A percentile compares a stretch with the other conserved stretches of the same genome.
phyloP scores from a whole-genome alignment of 192 early-diverging fungal genomes.

The Lobosporangium transversale region DNA sequence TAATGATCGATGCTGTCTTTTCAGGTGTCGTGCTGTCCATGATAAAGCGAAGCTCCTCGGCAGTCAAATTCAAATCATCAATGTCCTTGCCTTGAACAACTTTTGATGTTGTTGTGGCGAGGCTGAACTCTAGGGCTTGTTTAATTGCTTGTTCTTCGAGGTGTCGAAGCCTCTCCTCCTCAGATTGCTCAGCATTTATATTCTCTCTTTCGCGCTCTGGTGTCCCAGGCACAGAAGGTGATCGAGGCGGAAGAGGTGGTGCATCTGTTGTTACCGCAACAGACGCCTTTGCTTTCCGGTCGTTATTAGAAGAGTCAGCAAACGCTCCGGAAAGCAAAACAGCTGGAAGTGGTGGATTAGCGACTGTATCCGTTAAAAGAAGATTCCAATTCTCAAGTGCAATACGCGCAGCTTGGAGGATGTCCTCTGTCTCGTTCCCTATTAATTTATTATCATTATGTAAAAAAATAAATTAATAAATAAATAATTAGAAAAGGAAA shows the following conservation, averaged over 20 bases:
- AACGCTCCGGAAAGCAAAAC: constrained; percentile 1
- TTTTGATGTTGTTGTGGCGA: neutral
- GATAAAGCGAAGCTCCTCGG: constrained; percentile 26
- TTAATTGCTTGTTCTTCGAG: constrained; percentile 33
- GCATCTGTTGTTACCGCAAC: neutral
- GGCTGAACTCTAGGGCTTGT: constrained; percentile 30
- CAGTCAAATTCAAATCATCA: constrained; percentile 13
- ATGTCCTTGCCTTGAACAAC: constrained; percentile 3
- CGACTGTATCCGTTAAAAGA: neutral
- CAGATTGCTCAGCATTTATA: neutral
- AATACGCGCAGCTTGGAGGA: constrained; percentile 42
- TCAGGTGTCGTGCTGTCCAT: constrained; percentile 8
- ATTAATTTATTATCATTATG: neutral
- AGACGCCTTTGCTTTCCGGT: neutral
- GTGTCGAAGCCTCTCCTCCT: constrained; percentile 11
- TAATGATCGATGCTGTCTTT: neutral
- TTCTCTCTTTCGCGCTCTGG: constrained; percentile 2
- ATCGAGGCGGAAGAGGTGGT: constrained; percentile 41
- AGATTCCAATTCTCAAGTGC: constrained; percentile 44
- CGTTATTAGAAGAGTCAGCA: neutral
- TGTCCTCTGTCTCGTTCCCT: constrained; percentile 36
- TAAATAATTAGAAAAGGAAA: neutral
- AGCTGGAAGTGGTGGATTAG: neutral
- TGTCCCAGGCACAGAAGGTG: neutral
- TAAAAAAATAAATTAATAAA: neutral